These are phyloP conservation scores for Chlamydomonas sp. DNA, from an alignment of 139 green algal species.

Conservation along the genomic window DNA sequence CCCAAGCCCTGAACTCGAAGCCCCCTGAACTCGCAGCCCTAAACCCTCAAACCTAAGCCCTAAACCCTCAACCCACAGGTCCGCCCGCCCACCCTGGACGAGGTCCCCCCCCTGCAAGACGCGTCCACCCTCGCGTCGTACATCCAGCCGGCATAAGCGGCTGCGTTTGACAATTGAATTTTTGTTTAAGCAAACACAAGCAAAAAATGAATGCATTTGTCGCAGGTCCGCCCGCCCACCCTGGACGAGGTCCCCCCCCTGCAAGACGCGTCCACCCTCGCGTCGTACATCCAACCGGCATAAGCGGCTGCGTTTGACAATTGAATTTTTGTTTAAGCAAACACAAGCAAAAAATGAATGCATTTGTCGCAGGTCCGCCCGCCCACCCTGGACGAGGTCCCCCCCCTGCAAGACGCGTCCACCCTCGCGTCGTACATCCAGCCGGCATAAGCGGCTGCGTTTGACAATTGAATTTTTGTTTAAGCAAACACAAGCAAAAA, in stretches of 20 bases:
- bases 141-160: constrained; percentile 67
- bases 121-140: constrained; percentile 46
- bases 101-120: constrained; percentile 43
- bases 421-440: neutral
- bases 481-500: neutral
- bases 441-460: neutral
- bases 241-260: neutral
- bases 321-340: no score
- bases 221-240: constrained; percentile 40
- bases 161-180: constrained; percentile 62
- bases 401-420: neutral
- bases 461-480: no score
- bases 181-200: no score
- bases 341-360: neutral
- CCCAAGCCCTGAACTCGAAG: no score
- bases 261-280: neutral
- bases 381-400: constrained; percentile 14
- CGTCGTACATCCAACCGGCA: neutral
- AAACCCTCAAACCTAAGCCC: no score
- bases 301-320: neutral
- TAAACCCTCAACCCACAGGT: constrained; percentile 10
- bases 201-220: neutral
- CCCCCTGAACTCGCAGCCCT: neutral
- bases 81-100: constrained; percentile 41
- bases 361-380: constrained; percentile 30